phyloP scores from a whole-genome alignment of 768 basidiomycete species.

The Mycena galericulata region DNA sequence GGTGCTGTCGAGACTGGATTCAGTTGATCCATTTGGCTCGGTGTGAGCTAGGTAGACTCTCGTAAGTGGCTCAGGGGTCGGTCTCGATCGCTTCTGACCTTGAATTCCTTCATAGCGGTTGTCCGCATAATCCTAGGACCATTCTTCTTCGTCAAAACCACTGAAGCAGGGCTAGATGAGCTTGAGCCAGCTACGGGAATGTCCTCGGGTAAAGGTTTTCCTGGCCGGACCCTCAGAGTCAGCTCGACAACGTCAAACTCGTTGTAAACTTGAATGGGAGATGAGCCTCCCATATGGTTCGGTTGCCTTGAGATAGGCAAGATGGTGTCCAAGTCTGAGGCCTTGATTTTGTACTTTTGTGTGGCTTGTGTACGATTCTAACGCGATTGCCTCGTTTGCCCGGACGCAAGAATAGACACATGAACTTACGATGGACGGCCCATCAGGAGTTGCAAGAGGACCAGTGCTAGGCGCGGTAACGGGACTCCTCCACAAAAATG shows the following conservation, averaged over 20 bases:
- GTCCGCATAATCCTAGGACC: slow-evolving; percentile 25
- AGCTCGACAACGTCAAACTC: slow-evolving; percentile 20
- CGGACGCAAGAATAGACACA: too few species aligned
- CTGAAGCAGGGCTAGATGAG: not conserved
- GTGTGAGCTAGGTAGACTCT: not conserved
- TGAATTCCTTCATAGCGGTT: slow-evolving; percentile 21
- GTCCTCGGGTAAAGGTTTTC: slow-evolving; percentile 21
- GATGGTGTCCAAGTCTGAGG: slow-evolving; percentile 25
- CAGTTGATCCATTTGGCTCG: slow-evolving; percentile 23
- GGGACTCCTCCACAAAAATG: slow-evolving; percentile 19
- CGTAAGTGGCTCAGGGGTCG: not conserved
- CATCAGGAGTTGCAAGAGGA: slow-evolving; percentile 13
- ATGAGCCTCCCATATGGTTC: slow-evolving; percentile 26
- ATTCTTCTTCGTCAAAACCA: slow-evolving; percentile 15
- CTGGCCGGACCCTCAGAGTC: slow-evolving; percentile 16
- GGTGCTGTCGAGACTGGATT: slow-evolving; percentile 20
- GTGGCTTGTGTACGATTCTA: slow-evolving; percentile 22
- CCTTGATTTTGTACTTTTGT: slow-evolving; percentile 25
- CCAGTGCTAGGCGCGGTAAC: not conserved
- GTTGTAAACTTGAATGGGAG: slow-evolving; percentile 26
- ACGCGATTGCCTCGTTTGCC: not conserved
- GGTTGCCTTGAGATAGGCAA: slow-evolving; percentile 8
- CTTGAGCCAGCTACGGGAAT: not conserved
- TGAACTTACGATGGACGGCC: slow-evolving; percentile 21
- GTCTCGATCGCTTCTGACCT: not conserved